phyloP scores from a whole-genome alignment of 2,329 filamentous ascomycete genomes.

The Diaporthe batatas region DNA sequence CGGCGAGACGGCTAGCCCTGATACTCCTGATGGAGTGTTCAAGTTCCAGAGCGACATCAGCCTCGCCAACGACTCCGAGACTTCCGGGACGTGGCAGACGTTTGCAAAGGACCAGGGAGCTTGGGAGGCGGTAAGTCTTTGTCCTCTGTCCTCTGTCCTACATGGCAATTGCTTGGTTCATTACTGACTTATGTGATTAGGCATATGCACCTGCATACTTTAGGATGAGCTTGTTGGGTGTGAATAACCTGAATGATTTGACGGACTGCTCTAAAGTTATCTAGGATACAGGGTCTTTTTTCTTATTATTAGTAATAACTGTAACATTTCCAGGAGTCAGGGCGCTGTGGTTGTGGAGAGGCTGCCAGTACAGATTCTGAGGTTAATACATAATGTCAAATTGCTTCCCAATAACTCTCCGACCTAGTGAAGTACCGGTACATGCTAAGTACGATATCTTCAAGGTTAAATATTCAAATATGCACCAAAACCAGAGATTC shows the following conservation, averaged over 20 bases:
- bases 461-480: too few species aligned
- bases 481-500: not conserved
- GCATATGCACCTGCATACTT: conserved; percentile 67
- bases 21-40: conserved; percentile 50
- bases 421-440: not conserved
- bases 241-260: conserved; percentile 68
- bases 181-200: conserved; percentile 44
- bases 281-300: not conserved
- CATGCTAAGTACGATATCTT: not conserved
- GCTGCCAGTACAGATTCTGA: not conserved
- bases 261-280: conserved; percentile 66
- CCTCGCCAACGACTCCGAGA: conserved; percentile 54
- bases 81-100: conserved; percentile 53
- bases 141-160: not conserved
- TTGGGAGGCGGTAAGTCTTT: conserved; percentile 56
- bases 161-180: not conserved
- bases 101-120: conserved; percentile 55
- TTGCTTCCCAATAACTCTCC: not conserved
- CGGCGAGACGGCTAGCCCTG: conserved; percentile 52
- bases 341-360: not conserved
- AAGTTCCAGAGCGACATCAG: conserved; percentile 58
- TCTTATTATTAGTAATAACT: not conserved
- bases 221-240: conserved; percentile 66
- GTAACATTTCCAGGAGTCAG: not conserved
- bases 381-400: conserved; percentile 6